Conservation (phyloP, 2,329 filamentous ascomycete genomes). For the Pseudofabraea citricarpa region DNA sequence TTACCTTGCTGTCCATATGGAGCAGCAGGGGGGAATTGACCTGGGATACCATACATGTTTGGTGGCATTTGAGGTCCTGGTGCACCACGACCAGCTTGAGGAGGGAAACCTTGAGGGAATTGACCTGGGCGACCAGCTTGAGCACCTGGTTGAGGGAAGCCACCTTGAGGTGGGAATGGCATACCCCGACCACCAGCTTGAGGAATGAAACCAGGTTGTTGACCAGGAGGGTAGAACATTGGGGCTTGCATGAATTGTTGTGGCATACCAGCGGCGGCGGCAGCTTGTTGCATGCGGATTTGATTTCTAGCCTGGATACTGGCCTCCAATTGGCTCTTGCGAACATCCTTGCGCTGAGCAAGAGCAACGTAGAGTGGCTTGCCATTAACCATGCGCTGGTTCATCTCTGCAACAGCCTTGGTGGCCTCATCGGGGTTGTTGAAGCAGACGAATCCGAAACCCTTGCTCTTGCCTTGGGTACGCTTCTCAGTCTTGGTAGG, state of each 20-base stretch:
- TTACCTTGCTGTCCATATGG: conserved; percentile 77
- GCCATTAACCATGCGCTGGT: conserved; percentile 96
- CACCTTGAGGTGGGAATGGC: conserved; percentile 57
- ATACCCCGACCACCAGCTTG: conserved; percentile 57
- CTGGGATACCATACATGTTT: conserved; percentile 76
- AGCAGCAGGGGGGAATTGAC: conserved; percentile 72
- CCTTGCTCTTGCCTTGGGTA: conserved; percentile 93
- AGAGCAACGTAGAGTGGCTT: conserved; percentile 98
- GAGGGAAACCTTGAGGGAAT: conserved; percentile 75
- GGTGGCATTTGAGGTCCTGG: conserved; percentile 82
- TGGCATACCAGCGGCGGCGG: conserved; percentile 83
- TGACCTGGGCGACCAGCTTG: conserved; percentile 81
- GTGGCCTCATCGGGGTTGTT: conserved; percentile 98
- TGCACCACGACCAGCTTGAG: conserved; percentile 81
- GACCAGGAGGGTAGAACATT: conserved; percentile 86
- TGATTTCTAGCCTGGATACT: conserved; percentile 99
- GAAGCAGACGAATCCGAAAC: conserved; percentile 99
- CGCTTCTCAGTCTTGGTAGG: conserved; percentile 52
- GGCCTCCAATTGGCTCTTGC: conserved; percentile 98
- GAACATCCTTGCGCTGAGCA: conserved; percentile 98
- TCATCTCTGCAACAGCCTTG: conserved; percentile 99
- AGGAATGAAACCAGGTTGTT: conserved; percentile 67
- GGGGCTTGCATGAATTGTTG: conserved; percentile 83
- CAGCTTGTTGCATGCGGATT: conserved; percentile 95
- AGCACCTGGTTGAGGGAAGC: conserved; percentile 63